A percentile compares a stretch with the other conserved stretches of the same genome.
Evolutionary conservation across 83 land plant genomes (phyloP).

Genomic region (Thuja plicata): DNA sequence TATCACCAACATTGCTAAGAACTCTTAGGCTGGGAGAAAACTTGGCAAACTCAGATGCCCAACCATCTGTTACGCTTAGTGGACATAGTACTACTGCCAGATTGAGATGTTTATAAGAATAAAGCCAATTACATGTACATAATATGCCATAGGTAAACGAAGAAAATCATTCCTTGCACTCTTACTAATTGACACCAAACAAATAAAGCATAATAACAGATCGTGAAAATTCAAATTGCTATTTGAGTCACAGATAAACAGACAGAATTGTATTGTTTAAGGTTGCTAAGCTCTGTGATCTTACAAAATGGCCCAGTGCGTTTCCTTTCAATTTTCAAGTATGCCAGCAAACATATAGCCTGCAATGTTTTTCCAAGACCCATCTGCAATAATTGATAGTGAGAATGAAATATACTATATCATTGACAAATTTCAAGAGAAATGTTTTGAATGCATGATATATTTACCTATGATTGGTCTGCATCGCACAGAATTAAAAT

Average conservation of each 20-base stretch:
- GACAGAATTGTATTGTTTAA: background rate
- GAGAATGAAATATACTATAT: background rate
- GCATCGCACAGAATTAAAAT: background rate
- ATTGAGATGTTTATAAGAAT: background rate
- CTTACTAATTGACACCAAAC: background rate
- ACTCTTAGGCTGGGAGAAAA: conserved; percentile 65
- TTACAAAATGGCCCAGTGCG: conserved; percentile 79
- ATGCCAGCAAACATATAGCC: conserved; percentile 73
- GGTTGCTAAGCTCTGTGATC: conserved; percentile 15
- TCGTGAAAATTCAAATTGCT: background rate
- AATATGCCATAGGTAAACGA: background rate
- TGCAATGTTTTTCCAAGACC: conserved; percentile 95
- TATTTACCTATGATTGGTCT: background rate
- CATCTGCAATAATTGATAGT: conserved; percentile 52
- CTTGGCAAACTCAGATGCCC: conserved; percentile 72
- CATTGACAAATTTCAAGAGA: background rate
- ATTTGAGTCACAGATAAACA: background rate
- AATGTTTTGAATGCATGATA: background rate
- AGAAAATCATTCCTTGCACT: background rate
- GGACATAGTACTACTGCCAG: conserved; percentile 85
- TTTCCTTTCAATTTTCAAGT: conserved; percentile 50
- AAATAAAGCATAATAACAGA: background rate
- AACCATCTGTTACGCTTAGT: conserved; percentile 86
- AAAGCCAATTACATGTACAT: background rate
- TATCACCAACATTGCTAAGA: conserved; percentile 74